Conservation (phyloP, 73 alveolate species). For the Urostyla sp. region DNA sequence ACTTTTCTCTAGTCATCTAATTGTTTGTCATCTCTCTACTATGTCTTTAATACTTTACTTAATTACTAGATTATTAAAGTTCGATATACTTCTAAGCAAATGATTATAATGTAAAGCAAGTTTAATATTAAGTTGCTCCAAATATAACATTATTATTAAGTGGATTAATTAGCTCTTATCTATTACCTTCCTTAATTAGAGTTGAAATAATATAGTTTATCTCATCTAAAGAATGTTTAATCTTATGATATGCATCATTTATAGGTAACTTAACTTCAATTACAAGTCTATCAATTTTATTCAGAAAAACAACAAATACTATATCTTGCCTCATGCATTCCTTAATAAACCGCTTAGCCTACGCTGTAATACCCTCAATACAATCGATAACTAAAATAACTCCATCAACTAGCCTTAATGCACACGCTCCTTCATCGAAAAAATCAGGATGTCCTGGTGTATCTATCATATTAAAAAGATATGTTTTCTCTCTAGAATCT, state of each 20-base stretch:
- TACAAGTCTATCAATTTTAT: constrained; percentile 97
- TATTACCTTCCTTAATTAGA: constrained; percentile 19
- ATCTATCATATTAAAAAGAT: constrained; percentile 94
- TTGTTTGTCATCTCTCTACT: not conserved
- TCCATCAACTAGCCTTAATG: constrained; percentile 93
- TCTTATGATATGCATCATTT: constrained; percentile 98
- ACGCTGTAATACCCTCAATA: constrained; percentile 92
- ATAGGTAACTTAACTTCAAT: constrained; percentile 98
- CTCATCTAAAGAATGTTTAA: constrained; percentile 94
- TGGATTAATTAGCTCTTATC: constrained; percentile 82
- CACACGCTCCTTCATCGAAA: constrained; percentile 94
- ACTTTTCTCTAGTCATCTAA: constrained; percentile 79
- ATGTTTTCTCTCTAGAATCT: constrained; percentile 97
- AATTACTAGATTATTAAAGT: not conserved
- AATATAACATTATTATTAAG: constrained; percentile 90
- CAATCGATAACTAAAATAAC: constrained; percentile 92
- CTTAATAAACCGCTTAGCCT: constrained; percentile 82
- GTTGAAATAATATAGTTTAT: constrained; percentile 78
- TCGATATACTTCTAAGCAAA: constrained; percentile 86
- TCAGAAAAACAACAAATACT: constrained; percentile 92
- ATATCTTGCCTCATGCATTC: constrained; percentile 85
- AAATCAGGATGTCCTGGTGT: constrained; percentile 99
- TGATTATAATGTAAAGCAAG: constrained; percentile 91
- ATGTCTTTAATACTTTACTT: constrained; percentile 38
- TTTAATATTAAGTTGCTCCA: constrained; percentile 91